Base-by-base conservation (phyloP, 2,329 filamentous ascomycete genomes). In the Penicillium verrucosum region DNA sequence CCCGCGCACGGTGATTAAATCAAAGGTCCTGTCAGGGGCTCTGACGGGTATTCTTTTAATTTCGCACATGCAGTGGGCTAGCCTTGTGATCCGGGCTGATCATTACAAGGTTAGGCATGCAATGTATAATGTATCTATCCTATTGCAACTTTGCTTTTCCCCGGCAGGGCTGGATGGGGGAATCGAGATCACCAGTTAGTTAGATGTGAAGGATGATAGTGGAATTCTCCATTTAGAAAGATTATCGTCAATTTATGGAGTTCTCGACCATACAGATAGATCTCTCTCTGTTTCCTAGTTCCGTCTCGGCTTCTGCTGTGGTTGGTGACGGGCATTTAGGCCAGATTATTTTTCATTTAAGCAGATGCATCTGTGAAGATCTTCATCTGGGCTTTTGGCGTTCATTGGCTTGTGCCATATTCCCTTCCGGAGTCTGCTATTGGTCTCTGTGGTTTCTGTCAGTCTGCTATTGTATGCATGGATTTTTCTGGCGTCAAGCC, bases 251-350 rank as follows among this genome's bases (percentile, higher is more conserved):
- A 45, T 23, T n/a, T 30, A 40, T 32, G 21, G 32, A 12, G n/a
- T 46, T 23, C 1, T 8, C 5, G 14, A 7, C 25, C 14, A 40
- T 32, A 12, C 9, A n/a, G 5, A 23, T 9, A 18, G 18, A 12
- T 16, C 25, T 30, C 9, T 30, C n/a, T 16, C 6, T 12, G 6
- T 27, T 27, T 14, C 14, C 8, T 14, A 18, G 10, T 16, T 27
- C 23, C 7, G 9, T 29, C 10, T 45, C 45, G 2, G n/a, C 18
- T 32, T 30, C 23, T 14, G 16, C 29, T 12, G 29, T 37, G 40
- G 32, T 57, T 21, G 27, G 47, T 46, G 49, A 34, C 59, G 50
- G 57, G n/a, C 40, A 61, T 57, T 57, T 48, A 41, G 32, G 54
- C 55, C 38, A 55, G 27, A 50, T 32, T 21, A 4, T 9, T 21